These are phyloP conservation scores for Acephala macrosclerotiorum DNA, from an alignment of 2,329 filamentous ascomycete genomes.

Conservation along the genomic window DNA sequence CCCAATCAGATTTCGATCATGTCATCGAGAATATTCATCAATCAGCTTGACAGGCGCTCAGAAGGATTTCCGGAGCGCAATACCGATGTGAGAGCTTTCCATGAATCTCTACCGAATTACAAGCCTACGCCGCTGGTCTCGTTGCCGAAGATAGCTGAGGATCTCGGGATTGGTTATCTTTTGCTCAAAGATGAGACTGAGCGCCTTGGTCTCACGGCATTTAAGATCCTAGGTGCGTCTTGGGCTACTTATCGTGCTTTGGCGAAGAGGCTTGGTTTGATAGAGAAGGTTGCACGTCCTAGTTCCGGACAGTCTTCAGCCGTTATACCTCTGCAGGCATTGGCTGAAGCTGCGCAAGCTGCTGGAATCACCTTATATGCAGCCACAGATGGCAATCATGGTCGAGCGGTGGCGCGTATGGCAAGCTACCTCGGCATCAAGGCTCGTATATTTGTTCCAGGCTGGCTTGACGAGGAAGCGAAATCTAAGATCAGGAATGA, in stretches of 20 bases:
- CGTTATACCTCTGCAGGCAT: conserved; percentile 8
- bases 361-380: conserved; percentile 56
- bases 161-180: conserved; percentile 64
- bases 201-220: conserved; percentile 74
- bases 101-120: conserved; percentile 29
- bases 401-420: conserved; percentile 76
- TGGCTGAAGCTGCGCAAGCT: conserved; percentile 44
- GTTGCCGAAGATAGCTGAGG: conserved; percentile 60
- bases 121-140: conserved; percentile 41
- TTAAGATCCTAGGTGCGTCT: conserved; percentile 83
- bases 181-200: conserved; percentile 75
- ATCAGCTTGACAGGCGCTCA: conserved; percentile 1
- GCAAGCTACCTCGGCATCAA: conserved; percentile 62
- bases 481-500: conserved; percentile 64
- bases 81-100: conserved; percentile 19
- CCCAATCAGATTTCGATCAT: not conserved
- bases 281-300: conserved; percentile 28
- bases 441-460: conserved; percentile 68
- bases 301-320: not conserved
- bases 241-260: conserved; percentile 73
- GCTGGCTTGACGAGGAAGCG: conserved; percentile 61
- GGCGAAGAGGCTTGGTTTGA: conserved; percentile 51
- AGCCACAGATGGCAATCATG: conserved; percentile 80
- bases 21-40: conserved; percentile 19
- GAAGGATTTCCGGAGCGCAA: not conserved